phyloP scores from a whole-genome alignment of 2,329 filamentous ascomycete genomes.

The Colletotrichum lini region DNA sequence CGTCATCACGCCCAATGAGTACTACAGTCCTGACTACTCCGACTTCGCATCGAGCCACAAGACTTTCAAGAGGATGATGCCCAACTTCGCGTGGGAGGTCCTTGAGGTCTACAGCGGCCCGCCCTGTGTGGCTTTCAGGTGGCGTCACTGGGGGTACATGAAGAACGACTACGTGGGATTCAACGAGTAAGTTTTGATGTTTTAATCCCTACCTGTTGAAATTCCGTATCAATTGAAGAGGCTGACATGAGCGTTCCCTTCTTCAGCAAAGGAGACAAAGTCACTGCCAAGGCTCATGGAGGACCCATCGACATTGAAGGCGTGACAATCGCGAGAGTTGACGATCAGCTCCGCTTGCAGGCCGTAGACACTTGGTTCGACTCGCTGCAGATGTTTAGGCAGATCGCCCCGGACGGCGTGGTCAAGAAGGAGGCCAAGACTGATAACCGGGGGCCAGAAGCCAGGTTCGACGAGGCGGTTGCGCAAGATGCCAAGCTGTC shows the following conservation, averaged over 20 bases:
- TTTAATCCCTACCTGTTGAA: background rate
- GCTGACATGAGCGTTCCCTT: constrained; percentile 17
- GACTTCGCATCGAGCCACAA: constrained; percentile 77
- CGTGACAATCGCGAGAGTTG: constrained; percentile 72
- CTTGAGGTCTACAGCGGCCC: constrained; percentile 77
- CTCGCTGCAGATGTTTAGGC: constrained; percentile 76
- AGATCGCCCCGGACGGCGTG: constrained; percentile 59
- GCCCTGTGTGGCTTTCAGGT: constrained; percentile 73
- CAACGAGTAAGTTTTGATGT: constrained; percentile 67
- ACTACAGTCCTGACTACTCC: constrained; percentile 73
- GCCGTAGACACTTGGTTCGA: constrained; percentile 76
- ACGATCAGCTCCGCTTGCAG: constrained; percentile 71
- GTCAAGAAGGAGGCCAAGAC: constrained; percentile 30
- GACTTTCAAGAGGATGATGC: constrained; percentile 82
- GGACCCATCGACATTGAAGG: constrained; percentile 75
- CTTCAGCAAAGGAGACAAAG: constrained; percentile 72
- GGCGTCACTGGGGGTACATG: constrained; percentile 79
- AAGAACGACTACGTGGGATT: constrained; percentile 76
- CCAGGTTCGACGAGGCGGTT: constrained; percentile 26
- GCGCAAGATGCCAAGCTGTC: constrained; percentile 21
- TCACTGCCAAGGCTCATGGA: constrained; percentile 73
- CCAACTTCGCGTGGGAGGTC: constrained; percentile 79
- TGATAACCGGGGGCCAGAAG: constrained; percentile 19
- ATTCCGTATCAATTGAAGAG: background rate
- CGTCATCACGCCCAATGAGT: constrained; percentile 74